A percentile compares a stretch with the other conserved stretches of the same genome.
Conservation (phyloP, 305 asterid species). For the Fraxinus ornus region DNA sequence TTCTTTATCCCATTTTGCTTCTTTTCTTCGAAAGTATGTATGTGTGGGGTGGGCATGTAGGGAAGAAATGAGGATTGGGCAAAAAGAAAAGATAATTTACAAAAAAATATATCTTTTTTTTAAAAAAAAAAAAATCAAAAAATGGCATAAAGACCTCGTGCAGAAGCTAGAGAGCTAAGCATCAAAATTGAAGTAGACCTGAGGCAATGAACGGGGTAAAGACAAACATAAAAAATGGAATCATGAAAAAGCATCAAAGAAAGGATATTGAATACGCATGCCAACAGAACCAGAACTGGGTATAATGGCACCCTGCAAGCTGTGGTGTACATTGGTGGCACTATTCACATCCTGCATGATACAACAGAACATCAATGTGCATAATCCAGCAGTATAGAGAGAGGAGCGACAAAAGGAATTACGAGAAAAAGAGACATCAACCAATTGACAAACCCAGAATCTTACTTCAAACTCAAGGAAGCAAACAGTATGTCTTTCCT, state of each 20-base stretch:
- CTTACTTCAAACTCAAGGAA: slow-evolving; percentile 97
- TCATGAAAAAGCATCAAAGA: slow-evolving; percentile 15
- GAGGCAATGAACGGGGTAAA: not conserved
- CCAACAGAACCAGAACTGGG: slow-evolving; percentile 98
- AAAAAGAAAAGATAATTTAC: not conserved
- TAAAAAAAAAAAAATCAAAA: not conserved
- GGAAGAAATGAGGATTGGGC: not conserved
- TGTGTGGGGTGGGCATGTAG: not conserved
- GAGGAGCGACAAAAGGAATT: not conserved
- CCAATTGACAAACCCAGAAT: not conserved
- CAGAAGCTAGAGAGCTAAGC: not conserved
- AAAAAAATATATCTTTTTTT: not conserved
- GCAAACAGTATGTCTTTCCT: slow-evolving; percentile 98
- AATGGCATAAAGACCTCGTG: not conserved
- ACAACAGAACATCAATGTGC: slow-evolving; percentile 14
- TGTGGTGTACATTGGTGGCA: slow-evolving; percentile 88
- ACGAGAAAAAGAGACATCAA: slow-evolving; percentile 4
- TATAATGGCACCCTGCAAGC: slow-evolving; percentile 93
- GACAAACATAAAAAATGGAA: not conserved
- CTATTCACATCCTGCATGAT: slow-evolving; percentile 77
- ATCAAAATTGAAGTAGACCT: not conserved
- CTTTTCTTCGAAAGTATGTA: not conserved
- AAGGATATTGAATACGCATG: slow-evolving; percentile 99
- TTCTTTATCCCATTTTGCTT: not conserved
- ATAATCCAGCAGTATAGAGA: slow-evolving; percentile 1